Conservation (phyloP, 306 rosid genomes). For the Styphnolobium japonicum region DNA sequence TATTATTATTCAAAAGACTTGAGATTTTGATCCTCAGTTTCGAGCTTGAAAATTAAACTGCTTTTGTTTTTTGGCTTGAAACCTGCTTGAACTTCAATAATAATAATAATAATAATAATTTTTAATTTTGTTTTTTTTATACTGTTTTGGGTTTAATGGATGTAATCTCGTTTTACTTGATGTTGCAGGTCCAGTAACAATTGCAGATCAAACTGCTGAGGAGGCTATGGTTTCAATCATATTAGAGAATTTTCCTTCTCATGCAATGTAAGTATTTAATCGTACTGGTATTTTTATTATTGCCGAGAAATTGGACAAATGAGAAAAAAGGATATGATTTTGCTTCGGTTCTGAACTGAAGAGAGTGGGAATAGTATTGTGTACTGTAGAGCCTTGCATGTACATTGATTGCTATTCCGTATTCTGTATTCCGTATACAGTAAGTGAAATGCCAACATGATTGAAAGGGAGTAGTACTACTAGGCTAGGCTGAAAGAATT, state of each 20-base stretch:
- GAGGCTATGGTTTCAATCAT: constrained; percentile 77
- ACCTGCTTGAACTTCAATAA: too few species aligned
- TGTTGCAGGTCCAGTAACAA: constrained; percentile 81
- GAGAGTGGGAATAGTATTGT: too few species aligned
- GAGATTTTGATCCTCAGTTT: neutral
- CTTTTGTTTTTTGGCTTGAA: too few species aligned
- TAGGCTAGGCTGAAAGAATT: neutral
- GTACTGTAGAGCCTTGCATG: neutral
- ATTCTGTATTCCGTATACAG: too few species aligned
- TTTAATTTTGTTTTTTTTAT: neutral
- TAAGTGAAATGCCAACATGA: neutral
- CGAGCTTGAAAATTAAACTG: neutral
- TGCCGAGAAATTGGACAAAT: neutral
- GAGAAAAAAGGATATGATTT: neutral
- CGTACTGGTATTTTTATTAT: neutral
- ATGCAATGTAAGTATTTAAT: constrained; percentile 61
- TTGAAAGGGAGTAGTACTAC: neutral
- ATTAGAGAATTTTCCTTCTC: constrained; percentile 66
- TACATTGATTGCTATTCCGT: too few species aligned
- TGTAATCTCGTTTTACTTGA: neutral
- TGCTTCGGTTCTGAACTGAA: neutral
- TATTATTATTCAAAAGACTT: neutral
- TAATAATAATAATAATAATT: too few species aligned
- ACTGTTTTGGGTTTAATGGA: neutral
- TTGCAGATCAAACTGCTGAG: constrained; percentile 91